Conservation (phyloP, 495 filamentous ascomycete genomes). For the Xylaria scruposa region DNA sequence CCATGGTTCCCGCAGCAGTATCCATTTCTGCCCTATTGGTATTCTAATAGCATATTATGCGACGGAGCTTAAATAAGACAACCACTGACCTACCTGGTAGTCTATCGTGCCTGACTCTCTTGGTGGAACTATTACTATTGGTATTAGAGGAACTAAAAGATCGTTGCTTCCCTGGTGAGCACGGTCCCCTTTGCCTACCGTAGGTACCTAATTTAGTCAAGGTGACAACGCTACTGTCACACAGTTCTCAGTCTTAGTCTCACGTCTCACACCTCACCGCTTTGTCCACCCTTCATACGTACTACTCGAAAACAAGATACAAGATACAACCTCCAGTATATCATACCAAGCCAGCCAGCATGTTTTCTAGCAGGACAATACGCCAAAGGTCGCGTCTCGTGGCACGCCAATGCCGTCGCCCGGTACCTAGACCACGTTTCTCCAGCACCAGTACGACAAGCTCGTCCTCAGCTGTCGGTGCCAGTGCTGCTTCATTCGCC, state of each 20-base stretch:
- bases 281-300: not conserved
- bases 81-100: not conserved
- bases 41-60: not conserved
- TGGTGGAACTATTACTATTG: not conserved
- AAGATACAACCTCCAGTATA: not conserved
- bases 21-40: not conserved
- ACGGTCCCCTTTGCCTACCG: not conserved
- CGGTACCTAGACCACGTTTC: conserved; percentile 29
- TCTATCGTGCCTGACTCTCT: not conserved
- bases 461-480: conserved; percentile 1
- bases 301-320: not conserved
- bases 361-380: conserved; percentile 30
- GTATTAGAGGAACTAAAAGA: not conserved
- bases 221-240: not conserved
- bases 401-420: conserved; percentile 20
- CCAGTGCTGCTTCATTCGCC: conserved; percentile 29
- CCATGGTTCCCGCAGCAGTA: not conserved
- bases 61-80: not conserved
- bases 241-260: not conserved
- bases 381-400: conserved; percentile 31
- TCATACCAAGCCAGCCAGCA: conserved; percentile 18
- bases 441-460: conserved; percentile 30
- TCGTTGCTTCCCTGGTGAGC: not conserved
- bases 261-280: not conserved
- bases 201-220: not conserved